phyloP scores from a whole-genome alignment of 2,329 filamentous ascomycete genomes.

The Xylaria polymorpha region DNA sequence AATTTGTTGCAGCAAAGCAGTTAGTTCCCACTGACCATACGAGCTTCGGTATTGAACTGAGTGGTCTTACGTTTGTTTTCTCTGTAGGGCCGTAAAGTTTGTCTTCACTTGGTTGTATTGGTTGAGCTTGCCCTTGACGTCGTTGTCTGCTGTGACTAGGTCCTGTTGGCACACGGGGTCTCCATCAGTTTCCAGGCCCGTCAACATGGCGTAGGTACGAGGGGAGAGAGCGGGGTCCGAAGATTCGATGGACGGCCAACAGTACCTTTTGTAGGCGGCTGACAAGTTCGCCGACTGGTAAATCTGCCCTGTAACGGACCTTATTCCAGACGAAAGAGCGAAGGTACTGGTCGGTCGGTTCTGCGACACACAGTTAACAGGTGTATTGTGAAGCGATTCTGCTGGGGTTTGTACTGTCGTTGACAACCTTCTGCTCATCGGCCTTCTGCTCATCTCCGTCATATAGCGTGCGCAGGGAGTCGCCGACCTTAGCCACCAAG shows the following conservation, averaged over 20 bases:
- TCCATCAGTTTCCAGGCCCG: conserved; percentile 4
- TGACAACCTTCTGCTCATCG: conserved; percentile 89
- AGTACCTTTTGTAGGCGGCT: conserved; percentile 86
- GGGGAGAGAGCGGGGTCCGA: neutral
- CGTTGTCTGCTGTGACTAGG: conserved; percentile 90
- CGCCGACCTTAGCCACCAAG: conserved; percentile 88
- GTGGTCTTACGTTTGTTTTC: conserved; percentile 81
- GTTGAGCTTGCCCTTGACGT: conserved; percentile 92
- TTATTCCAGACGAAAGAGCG: conserved; percentile 95
- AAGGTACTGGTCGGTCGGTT: conserved; percentile 95
- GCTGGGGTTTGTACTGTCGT: conserved; percentile 76
- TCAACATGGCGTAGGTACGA: neutral
- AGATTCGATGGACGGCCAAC: neutral
- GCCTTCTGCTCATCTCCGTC: conserved; percentile 87
- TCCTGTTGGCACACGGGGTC: conserved; percentile 66
- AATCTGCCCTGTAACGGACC: conserved; percentile 95
- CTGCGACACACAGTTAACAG: conserved; percentile 61
- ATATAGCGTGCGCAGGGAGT: conserved; percentile 84
- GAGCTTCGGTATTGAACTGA: conserved; percentile 8
- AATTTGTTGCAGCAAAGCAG: conserved; percentile 21
- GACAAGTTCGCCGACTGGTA: conserved; percentile 86
- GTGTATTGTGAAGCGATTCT: conserved; percentile 22
- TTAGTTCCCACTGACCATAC: conserved; percentile 19
- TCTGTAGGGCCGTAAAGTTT: conserved; percentile 81
- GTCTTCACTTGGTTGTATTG: conserved; percentile 95